phyloP scores from a whole-genome alignment of 805 yeast genomes.

The Wickerhamiella dianesei region DNA sequence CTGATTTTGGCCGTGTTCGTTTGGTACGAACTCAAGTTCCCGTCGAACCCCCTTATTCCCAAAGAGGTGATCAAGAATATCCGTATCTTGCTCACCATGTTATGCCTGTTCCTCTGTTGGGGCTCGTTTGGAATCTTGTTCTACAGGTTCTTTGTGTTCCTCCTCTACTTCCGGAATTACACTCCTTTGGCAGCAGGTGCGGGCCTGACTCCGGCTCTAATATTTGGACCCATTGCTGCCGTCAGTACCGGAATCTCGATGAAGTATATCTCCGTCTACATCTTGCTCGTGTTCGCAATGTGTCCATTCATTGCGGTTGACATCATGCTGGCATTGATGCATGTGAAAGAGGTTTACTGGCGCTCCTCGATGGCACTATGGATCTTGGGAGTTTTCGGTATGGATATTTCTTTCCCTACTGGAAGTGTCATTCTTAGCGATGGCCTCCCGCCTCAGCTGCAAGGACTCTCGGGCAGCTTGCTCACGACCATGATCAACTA shows the following conservation, averaged over 20 bases:
- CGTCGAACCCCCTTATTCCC: conserved; percentile 48
- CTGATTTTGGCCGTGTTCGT: conserved; percentile 30
- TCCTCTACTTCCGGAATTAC: conserved; percentile 38
- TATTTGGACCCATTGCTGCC: conserved; percentile 47
- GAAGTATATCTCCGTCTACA: conserved; percentile 35
- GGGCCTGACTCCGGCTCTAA: conserved; percentile 33
- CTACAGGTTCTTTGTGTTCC: conserved; percentile 44
- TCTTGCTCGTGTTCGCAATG: conserved; percentile 38
- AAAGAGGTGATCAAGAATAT: conserved; percentile 27
- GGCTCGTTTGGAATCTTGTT: conserved; percentile 64
- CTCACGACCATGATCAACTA: conserved; percentile 58
- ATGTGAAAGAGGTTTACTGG: conserved; percentile 47
- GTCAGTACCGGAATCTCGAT: conserved; percentile 37
- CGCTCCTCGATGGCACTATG: conserved; percentile 41
- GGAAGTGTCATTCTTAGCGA: conserved; percentile 50
- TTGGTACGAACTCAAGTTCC: conserved; percentile 31
- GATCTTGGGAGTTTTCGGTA: conserved; percentile 50
- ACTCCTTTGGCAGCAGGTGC: conserved; percentile 35
- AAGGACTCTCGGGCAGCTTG: conserved; percentile 67
- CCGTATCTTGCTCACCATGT: conserved; percentile 33
- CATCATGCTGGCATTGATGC: conserved; percentile 40
- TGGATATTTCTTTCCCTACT: conserved; percentile 69
- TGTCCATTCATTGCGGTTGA: conserved; percentile 42
- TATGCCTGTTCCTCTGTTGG: conserved; percentile 53
- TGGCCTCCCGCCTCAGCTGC: conserved; percentile 44